phyloP scores from a whole-genome alignment of 179 eudicot species.

The Amaranthus tricolor region DNA sequence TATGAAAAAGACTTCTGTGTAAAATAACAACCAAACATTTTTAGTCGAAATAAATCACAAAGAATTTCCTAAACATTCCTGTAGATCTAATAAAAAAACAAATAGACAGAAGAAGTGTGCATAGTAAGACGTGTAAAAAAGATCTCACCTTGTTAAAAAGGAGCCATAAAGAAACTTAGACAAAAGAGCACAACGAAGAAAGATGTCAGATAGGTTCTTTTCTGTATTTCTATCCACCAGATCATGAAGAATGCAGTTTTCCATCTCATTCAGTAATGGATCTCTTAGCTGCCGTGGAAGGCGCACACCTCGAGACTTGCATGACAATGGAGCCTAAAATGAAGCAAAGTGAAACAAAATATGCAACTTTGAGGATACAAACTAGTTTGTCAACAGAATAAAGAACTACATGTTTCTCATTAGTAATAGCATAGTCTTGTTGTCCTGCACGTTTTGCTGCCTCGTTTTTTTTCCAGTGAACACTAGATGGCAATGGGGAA shows the following conservation, averaged over 20 bases:
- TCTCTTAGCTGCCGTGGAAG: constrained; percentile 72
- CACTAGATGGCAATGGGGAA: too few species aligned
- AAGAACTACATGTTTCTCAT: background rate
- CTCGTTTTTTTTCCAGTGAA: too few species aligned
- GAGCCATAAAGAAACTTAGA: constrained; percentile 72
- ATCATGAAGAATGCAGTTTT: constrained; percentile 52
- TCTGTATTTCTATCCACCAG: constrained; percentile 48
- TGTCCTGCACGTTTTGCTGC: too few species aligned
- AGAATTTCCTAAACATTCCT: background rate
- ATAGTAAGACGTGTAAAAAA: background rate
- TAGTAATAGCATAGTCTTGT: too few species aligned
- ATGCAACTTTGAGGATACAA: background rate
- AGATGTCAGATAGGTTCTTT: constrained; percentile 56
- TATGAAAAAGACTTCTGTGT: too few species aligned
- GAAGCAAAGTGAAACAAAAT: constrained; percentile 6
- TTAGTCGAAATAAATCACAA: constrained; percentile 3
- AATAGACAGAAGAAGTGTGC: background rate
- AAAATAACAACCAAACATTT: background rate
- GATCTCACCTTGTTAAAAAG: constrained; percentile 49
- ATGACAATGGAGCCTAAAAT: constrained; percentile 37
- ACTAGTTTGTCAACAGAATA: background rate
- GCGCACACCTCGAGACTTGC: constrained; percentile 45
- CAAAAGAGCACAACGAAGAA: constrained; percentile 60
- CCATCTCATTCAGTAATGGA: constrained; percentile 70
- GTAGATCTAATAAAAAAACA: constrained; percentile 1